Conservation (phyloP, 2,329 filamentous ascomycete genomes). For the Pseudonectria foliicola region DNA sequence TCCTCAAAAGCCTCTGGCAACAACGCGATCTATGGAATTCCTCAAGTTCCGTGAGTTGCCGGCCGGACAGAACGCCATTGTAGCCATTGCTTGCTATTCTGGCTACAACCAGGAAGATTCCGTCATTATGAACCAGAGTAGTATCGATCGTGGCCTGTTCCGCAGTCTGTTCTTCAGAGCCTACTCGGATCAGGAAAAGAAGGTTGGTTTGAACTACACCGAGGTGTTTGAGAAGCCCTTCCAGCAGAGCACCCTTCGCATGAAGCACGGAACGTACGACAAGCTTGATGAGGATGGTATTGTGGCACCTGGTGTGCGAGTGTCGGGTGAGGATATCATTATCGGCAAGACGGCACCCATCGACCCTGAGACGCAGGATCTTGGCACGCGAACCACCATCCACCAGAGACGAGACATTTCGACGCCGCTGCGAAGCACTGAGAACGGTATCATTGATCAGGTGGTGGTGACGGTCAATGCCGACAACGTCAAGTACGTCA, state of each 20-base stretch:
- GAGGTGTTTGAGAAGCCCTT: conserved; percentile 96
- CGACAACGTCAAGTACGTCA: conserved; percentile 91
- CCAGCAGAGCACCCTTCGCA: conserved; percentile 75
- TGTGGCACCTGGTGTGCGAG: conserved; percentile 85
- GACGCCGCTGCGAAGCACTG: conserved; percentile 87
- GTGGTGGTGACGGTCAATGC: conserved; percentile 92
- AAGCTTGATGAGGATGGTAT: conserved; percentile 97
- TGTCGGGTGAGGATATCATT: conserved; percentile 97
- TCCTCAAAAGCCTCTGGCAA: conserved; percentile 93
- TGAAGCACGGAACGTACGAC: conserved; percentile 94
- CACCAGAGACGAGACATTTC: conserved; percentile 95
- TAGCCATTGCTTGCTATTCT: conserved; percentile 94
- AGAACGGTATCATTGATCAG: conserved; percentile 92
- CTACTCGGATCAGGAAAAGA: conserved; percentile 95
- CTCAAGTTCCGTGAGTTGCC: conserved; percentile 96
- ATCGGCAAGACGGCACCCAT: conserved; percentile 98
- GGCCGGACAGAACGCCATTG: conserved; percentile 95
- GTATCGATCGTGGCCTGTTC: conserved; percentile 95
- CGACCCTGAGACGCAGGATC: conserved; percentile 83
- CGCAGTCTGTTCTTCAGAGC: conserved; percentile 96
- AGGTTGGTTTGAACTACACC: conserved; percentile 84
- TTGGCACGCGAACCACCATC: conserved; percentile 82
- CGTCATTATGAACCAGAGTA: conserved; percentile 99
- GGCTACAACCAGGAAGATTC: conserved; percentile 99
- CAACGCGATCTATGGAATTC: conserved; percentile 97